These are phyloP conservation scores for Yamadazyma siamensis DNA, from an alignment of 1,139 yeast genomes.

Conservation along the genomic window DNA sequence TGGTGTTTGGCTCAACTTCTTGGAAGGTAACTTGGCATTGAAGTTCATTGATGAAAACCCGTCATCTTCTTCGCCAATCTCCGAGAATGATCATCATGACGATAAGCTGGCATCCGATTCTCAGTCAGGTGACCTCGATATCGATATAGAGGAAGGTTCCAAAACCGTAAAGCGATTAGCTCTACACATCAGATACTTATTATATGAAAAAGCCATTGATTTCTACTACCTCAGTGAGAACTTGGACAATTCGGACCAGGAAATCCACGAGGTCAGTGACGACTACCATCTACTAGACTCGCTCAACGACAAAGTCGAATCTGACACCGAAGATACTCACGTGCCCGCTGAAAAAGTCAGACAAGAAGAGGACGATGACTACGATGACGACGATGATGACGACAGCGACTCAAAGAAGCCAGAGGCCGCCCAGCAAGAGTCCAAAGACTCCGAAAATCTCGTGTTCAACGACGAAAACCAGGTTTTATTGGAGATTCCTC, in stretches of 20 bases:
- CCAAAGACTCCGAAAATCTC: constrained; percentile 2
- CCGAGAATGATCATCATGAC: constrained; percentile 10
- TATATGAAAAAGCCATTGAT: constrained; percentile 76
- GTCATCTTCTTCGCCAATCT: not conserved
- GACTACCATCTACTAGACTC: constrained; percentile 38
- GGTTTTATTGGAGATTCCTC: constrained; percentile 30
- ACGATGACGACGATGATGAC: constrained; percentile 39
- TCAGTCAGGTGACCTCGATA: constrained; percentile 6
- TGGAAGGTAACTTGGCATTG: constrained; percentile 50
- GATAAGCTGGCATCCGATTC: not conserved
- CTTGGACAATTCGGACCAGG: constrained; percentile 23
- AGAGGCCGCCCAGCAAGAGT: constrained; percentile 13
- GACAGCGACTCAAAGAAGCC: constrained; percentile 24
- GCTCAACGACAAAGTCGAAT: constrained; percentile 19
- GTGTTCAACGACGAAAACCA: constrained; percentile 25
- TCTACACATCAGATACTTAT: constrained; percentile 60
- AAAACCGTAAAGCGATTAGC: constrained; percentile 54
- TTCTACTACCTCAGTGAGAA: constrained; percentile 34
- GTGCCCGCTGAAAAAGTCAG: constrained; percentile 16
- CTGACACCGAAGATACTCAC: constrained; percentile 5
- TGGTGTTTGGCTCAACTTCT: constrained; percentile 50
- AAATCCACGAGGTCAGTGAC: constrained; percentile 33
- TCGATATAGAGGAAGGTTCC: constrained; percentile 46
- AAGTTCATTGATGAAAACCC: constrained; percentile 21
- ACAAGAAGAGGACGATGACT: constrained; percentile 41